Base-by-base conservation (phyloP, 2,329 filamentous ascomycete genomes). In the Arthrocladium fulminans region DNA sequence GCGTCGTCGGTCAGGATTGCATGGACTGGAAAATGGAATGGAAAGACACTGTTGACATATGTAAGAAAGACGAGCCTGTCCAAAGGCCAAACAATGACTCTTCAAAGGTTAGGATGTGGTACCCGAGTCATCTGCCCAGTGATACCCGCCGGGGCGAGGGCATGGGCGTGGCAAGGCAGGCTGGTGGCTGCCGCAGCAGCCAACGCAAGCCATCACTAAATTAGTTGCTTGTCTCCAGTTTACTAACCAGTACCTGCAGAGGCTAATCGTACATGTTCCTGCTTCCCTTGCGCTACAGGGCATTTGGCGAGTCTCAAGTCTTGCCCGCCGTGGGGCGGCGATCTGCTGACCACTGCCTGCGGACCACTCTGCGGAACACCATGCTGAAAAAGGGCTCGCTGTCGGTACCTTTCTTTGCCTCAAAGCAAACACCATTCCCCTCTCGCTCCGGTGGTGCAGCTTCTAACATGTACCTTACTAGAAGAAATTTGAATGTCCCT, bases 61-160 rank as follows among this genome's bases (percentile, higher is more conserved):
- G 12, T 24, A 40, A 20, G n/a, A 15, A 40, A 24, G 37, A 22
- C 12, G 15, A 40, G 37, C 37, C 37, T 40, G 37, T 22, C 17
- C 4, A 12, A 15, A 40, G 37, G 37, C 19, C 37, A 35, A 40
- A n/a, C 37, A n/a, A 40, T 40, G 37, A 40, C 37, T 40, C 37
- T 40, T 8, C n/a, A n/a, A n/a, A n/a, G n/a, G n/a, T n/a, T n/a
- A n/a, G n/a, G n/a, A n/a, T n/a, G n/a, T n/a, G n/a, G 6, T 5
- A 35, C 6, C 5, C 13, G 13, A 15, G 32, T 35, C 32, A 35
- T 35, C 32, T 35, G 32, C 32, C n/a, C 32, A 35, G 32, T 35
- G 32, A 35, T 15, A 15, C 6, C 10, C 10, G 32, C 32, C 17
- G n/a, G n/a, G 17, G 13, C 32, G 32, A n/a, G 32, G 32, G 32